phyloP scores from a whole-genome alignment of 1,139 yeast species.

The Nakaseomyces kungkrabaensis region DNA sequence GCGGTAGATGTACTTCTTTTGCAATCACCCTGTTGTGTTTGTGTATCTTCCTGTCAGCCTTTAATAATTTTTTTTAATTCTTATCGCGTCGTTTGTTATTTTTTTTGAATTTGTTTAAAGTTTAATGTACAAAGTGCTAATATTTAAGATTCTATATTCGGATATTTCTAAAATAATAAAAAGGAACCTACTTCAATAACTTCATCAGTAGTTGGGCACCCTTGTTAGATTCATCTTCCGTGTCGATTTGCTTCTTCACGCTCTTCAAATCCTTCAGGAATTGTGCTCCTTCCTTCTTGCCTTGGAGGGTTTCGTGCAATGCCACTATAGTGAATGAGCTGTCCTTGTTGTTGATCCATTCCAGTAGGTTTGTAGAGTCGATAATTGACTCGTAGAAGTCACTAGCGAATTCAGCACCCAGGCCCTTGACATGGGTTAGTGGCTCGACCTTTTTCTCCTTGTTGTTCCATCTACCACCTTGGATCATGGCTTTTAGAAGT shows the following conservation, averaged over 20 bases:
- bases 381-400: conserved; percentile 45
- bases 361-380: conserved; percentile 38
- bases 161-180: not conserved
- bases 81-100: not conserved
- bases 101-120: too few relatives aligned
- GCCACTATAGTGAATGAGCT: conserved; percentile 79
- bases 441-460: conserved; percentile 44
- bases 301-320: conserved; percentile 43
- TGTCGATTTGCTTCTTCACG: conserved; percentile 37
- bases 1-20: too few relatives aligned
- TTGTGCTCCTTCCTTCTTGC: conserved; percentile 32
- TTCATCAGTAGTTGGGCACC: conserved; percentile 66
- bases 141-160: not conserved
- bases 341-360: conserved; percentile 64
- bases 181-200: conserved; percentile 14
- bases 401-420: conserved; percentile 57
- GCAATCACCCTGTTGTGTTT: too few relatives aligned
- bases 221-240: conserved; percentile 50
- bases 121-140: not conserved
- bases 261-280: conserved; percentile 47
- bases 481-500: conserved; percentile 67
- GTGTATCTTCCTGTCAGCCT: too few relatives aligned
- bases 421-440: conserved; percentile 37
- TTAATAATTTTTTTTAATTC: not conserved
- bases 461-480: conserved; percentile 72